Evolutionary conservation across 73 alveolate species (phyloP).

Genomic region (Symbiodinium natans): DNA sequence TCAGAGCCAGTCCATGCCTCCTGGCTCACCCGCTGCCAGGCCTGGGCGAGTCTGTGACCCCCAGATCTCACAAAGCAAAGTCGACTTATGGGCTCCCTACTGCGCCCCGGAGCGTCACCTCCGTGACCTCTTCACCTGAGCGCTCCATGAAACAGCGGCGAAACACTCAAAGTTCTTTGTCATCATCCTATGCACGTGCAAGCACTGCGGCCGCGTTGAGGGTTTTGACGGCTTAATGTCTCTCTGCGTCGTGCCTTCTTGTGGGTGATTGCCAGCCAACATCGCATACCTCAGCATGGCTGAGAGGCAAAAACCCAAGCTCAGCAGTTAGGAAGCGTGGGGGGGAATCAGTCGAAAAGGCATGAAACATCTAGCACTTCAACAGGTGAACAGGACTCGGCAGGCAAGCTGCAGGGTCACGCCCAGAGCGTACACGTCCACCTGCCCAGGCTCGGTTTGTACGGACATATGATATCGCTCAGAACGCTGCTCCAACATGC

Average conservation of each 20-base stretch:
- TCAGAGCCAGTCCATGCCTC: background rate
- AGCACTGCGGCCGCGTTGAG: background rate
- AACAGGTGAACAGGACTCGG: background rate
- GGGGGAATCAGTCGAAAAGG: no score
- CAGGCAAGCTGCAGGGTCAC: constrained; percentile 19
- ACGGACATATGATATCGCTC: no score
- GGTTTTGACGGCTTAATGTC: background rate
- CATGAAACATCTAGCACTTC: background rate
- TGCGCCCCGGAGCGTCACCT: constrained; percentile 55
- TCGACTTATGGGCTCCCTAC: background rate
- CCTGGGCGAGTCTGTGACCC: background rate
- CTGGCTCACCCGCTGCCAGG: constrained; percentile 76
- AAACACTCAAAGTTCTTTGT: background rate
- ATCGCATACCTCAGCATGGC: constrained; percentile 34
- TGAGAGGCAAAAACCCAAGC: no score
- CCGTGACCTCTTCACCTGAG: constrained; percentile 70
- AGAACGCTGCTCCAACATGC: no score
- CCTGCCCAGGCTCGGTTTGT: constrained; percentile 45
- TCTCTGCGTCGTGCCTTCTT: constrained; percentile 4
- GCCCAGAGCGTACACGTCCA: constrained; percentile 70
- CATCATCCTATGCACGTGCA: background rate
- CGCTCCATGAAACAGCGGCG: no score
- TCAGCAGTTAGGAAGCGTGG: no score
- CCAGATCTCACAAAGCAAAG: background rate
- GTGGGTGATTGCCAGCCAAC: constrained; percentile 85